Evolutionary conservation across 2,329 filamentous ascomycete genomes (phyloP).

Genomic region (Ascocoryne sarcoides): DNA sequence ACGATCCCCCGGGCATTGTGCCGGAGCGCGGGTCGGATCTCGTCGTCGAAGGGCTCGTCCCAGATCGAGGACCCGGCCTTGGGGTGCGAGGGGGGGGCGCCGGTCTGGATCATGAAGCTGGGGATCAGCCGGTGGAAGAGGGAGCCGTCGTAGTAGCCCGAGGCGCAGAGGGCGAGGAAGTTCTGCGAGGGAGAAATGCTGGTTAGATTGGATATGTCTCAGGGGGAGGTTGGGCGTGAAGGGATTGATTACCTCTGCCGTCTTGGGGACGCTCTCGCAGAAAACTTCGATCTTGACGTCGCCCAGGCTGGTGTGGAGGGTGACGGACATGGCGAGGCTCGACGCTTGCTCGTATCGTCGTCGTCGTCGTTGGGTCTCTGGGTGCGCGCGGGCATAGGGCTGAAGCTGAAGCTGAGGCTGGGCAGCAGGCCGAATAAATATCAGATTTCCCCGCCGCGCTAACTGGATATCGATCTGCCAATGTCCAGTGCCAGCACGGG

Average conservation of each 20-base stretch:
- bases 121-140: constrained; percentile 76
- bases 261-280: constrained; percentile 89
- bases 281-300: constrained; percentile 94
- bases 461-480: too few species aligned
- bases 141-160: constrained; percentile 64
- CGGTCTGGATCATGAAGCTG: constrained; percentile 72
- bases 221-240: background rate
- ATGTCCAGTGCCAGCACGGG: too few species aligned
- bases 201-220: constrained; percentile 12
- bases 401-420: too few species aligned
- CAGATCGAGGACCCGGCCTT: constrained; percentile 69
- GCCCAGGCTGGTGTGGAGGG: constrained; percentile 79
- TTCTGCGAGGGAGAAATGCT: constrained; percentile 43
- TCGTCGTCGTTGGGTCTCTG: constrained; percentile 4
- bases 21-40: constrained; percentile 62
- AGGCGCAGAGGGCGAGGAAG: constrained; percentile 79
- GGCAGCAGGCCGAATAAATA: too few species aligned
- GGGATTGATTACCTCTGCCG: constrained; percentile 57
- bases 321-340: constrained; percentile 48
- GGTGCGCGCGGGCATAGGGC: constrained; percentile 8
- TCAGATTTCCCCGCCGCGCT: too few species aligned
- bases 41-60: constrained; percentile 67
- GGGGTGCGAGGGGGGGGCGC: constrained; percentile 52
- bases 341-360: constrained; percentile 1
- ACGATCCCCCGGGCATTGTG: constrained; percentile 63